A percentile compares a stretch with the other conserved stretches of the same genome.
phyloP scores from a whole-genome alignment of 345 rosid species.

The Eucalyptus cloeziana region DNA sequence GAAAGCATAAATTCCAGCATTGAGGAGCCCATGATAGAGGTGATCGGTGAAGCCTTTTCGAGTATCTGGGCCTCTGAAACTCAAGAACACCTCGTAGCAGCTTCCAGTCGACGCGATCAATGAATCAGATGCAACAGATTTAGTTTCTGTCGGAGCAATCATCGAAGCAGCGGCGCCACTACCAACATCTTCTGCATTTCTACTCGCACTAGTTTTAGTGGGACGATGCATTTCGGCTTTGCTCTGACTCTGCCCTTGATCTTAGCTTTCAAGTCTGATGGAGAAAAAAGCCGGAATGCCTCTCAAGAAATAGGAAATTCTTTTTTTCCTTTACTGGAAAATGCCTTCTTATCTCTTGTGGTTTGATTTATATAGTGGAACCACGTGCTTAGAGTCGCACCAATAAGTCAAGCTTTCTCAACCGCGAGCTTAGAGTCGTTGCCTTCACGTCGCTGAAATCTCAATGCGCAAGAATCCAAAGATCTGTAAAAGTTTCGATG shows the following conservation, averaged over 20 bases:
- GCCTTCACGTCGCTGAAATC: not conserved
- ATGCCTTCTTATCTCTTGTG: not conserved
- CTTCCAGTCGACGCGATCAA: not conserved
- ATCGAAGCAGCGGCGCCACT: not conserved
- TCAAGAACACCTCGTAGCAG: not conserved
- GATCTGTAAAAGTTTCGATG: not conserved
- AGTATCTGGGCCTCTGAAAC: not conserved
- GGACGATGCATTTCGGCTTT: not conserved
- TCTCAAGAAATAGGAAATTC: not conserved
- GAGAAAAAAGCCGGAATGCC: not conserved
- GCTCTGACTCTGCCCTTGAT: not conserved
- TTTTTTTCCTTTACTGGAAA: too few relatives aligned
- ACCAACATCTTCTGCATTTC: not conserved
- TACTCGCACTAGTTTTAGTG: not conserved
- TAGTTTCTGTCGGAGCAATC: not conserved
- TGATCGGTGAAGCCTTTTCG: not conserved
- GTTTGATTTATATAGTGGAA: not conserved
- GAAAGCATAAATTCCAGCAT: accelerated
- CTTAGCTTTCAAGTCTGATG: not conserved
- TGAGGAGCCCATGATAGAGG: not conserved
- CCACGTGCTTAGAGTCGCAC: not conserved
- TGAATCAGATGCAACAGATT: not conserved
- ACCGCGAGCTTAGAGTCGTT: not conserved
- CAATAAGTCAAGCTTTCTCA: not conserved
- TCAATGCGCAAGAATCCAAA: not conserved